phyloP scores from a whole-genome alignment of 208 protist genomes.

The Leishmania gerbilli region DNA sequence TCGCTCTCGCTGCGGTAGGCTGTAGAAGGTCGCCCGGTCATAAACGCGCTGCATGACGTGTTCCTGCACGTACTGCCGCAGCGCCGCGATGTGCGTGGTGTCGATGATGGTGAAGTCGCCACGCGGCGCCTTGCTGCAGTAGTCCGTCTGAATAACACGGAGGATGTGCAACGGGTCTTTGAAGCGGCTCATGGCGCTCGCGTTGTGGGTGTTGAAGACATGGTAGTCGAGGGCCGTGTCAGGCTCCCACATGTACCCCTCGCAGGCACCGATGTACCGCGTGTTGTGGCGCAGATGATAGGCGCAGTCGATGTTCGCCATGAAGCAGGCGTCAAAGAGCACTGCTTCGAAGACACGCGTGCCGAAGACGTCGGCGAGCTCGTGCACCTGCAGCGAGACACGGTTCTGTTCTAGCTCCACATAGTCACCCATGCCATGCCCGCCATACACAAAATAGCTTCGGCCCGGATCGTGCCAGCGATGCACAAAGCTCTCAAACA shows the following conservation, averaged over 20 bases:
- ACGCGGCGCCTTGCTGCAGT: conserved; percentile 62
- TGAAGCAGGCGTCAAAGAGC: conserved; percentile 90
- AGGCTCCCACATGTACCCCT: conserved; percentile 88
- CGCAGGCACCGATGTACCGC: conserved; percentile 76
- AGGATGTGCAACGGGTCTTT: conserved; percentile 63
- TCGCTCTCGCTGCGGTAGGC: conserved; percentile 51
- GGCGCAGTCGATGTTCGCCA: conserved; percentile 85
- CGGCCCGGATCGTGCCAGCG: conserved; percentile 69
- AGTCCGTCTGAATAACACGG: conserved; percentile 68
- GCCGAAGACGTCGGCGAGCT: conserved; percentile 71
- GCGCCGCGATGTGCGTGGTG: conserved; percentile 69
- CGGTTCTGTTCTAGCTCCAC: conserved; percentile 72
- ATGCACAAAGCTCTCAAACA: conserved; percentile 68
- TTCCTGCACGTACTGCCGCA: conserved; percentile 60
- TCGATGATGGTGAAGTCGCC: conserved; percentile 80
- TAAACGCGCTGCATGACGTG: conserved; percentile 83
- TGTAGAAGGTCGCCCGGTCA: conserved; percentile 76
- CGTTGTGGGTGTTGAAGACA: conserved; percentile 84
- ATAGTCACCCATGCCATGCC: conserved; percentile 90
- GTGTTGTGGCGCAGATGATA: conserved; percentile 88
- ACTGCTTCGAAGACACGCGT: conserved; percentile 74
- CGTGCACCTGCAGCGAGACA: conserved; percentile 67
- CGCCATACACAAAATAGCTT: conserved; percentile 88
- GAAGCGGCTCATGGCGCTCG: conserved; percentile 70
- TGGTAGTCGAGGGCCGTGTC: conserved; percentile 79